Base-by-base conservation (phyloP, 805 yeast species). In the Lipomyces sp. region DNA sequence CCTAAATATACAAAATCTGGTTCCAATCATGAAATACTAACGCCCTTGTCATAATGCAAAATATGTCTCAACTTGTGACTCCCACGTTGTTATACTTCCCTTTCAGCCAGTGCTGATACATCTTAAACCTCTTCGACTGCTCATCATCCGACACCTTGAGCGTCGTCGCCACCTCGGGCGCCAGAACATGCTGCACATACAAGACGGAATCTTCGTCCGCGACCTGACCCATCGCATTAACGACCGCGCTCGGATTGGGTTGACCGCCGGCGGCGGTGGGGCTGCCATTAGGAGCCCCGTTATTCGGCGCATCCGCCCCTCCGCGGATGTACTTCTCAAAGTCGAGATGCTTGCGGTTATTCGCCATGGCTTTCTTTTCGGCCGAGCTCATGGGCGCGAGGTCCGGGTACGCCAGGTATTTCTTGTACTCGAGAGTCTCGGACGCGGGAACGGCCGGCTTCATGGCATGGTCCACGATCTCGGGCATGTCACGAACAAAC, bases 261-360 rank as follows among this genome's bases (percentile, higher is more conserved):
- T 6, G 10, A 26, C 29, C 29, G 10, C 29, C 29, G 10, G 10
- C 10, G 10, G 10, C 10, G 29, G 10, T 6, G 29, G 10, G 10
- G 29, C 29, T 26, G 29, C 29, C 10, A 10, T 10, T 10, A 26
- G 29, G 29, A 26, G 10, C 29, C 28, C 2, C 48, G 3, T 56
- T 46, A n/a, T n/a, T n/a, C n/a, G n/a, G n/a, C n/a, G n/a, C n/a
- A n/a, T n/a, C n/a, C n/a, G n/a, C n/a, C n/a, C n/a, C n/a, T 10
- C 49, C 86, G 61, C 79, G 82, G n/a, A 86, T 55, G 43, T 86
- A 74, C 0, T 83, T 83, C 61, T 85, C 74, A 49, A 78, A 55
- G 11, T 55, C 61, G 8, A 47, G 24, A 39, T 43, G 48, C 34
- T 51, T 52, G 14, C 28, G 39, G 13, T 24, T 44, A 18, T 32